Base-by-base conservation (phyloP, 768 basidiomycete genomes). In the Pulveroboletus sp. region DNA sequence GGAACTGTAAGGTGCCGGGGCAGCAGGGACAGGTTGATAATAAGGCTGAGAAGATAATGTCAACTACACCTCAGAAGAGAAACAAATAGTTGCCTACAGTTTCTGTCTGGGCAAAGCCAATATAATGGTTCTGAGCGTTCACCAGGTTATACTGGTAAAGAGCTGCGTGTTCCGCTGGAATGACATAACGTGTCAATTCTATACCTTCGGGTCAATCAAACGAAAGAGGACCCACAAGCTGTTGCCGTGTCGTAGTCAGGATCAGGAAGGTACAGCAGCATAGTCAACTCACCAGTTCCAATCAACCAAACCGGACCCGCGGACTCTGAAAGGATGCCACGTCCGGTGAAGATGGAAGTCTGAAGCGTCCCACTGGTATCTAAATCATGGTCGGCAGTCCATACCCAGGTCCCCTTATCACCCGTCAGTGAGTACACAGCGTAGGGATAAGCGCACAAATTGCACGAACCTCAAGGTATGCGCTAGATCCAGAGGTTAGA, bases 301-400 rank as follows among this genome's bases (percentile, higher is more conserved):
- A 90, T 80, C 63, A 90, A 54, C 88, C 87, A 89, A 19, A 89
- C 85, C 1, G 89, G 88, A 1, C 88, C 88, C n/a, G 71, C 68
- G 5, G 84, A 85, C 62, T 90, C 80, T 0, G 83, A 85, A 24
- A 88, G 71, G 24, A 90, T 78, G 6, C 89, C 89, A 19, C 89
- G 78, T 1, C 85, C 89, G 29, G 76, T 77, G 49, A 68, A 90
- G 17, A 86, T 54, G 1, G 77, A 74, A 35, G 81, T 65, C 53
- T 81, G 79, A n/a, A 71, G 70, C 26, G 73, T 59, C 6, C 69
- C 67, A 45, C 82, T 79, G 20, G 85, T 68, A 50, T 87, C 82
- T 6, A 62, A 4, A 27, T 62, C 61, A 56, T 92, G 89, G 57
- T 92, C 89, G 10, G 88, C 86, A 7, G 79, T 69, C 89, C 89